Base-by-base conservation (phyloP, 106 monocot genomes). In the Dendrobium chrysotoxum region DNA sequence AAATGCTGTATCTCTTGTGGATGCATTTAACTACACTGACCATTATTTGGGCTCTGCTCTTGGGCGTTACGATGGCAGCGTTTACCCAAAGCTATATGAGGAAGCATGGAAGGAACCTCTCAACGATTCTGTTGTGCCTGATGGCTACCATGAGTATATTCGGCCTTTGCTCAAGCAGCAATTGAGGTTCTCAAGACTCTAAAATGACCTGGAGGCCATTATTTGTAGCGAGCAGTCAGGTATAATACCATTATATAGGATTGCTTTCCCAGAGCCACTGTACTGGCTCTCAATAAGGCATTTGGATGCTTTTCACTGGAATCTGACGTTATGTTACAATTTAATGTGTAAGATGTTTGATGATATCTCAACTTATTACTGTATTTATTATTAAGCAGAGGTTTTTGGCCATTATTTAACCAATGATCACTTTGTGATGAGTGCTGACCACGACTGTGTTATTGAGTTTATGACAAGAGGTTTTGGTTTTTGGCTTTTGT, bases 21-120 rank as follows among this genome's bases (percentile, higher is more conserved):
- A 97, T 81, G 89, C 97, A 44, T 97, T 94, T 53, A 94, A 97
- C 88, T 97, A 97, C 88, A 94, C 94, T 0, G 94, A 97, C 57
- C 94, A 97, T 67, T 94, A 86, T 74, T 76, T 97, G 76, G 89
- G 89, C 3, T 94, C 97, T 0, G 74, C 88, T 30, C 83, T 97
- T 41, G 97, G 97, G n/a, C 89, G 97, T 18, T 92, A 92, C 40
- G 94, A 97, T 82, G 97, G 97, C 25, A 97, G 94, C 40, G 97
- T 94, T 8, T 97, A 97, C 72, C 92, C 87, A 3, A 78, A 88
- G 44, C 90, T 97, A 79, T 97, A 97, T 30, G 88, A 90, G 35
- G 86, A 86, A 55, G 92, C 94, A 7, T 91, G 86, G 92, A 94
- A 94, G 78, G 97, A 97, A 57, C 97, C 97, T 11, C 88, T 97